Evolutionary conservation across 1,284 basidiomycete genomes (phyloP).

Genomic region (Trichosporon asahii): DNA sequence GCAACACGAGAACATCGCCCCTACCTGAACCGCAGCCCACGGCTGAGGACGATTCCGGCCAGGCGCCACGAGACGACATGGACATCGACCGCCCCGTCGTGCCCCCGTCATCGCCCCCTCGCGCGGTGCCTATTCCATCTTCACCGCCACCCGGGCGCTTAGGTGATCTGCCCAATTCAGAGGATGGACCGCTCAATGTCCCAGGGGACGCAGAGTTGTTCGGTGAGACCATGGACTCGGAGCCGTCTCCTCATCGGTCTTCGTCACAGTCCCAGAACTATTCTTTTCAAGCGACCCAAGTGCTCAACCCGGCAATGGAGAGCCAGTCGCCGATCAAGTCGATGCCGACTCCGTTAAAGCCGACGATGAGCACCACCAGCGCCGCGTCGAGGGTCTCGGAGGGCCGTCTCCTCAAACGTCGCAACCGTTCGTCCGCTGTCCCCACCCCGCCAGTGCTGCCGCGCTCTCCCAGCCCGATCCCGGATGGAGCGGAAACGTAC

Average conservation of each 20-base stretch:
- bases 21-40: neutral
- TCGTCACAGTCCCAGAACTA: neutral
- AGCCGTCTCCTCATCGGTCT: neutral
- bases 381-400: neutral
- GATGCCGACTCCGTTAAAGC: neutral
- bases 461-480: neutral
- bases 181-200: neutral
- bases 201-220: neutral
- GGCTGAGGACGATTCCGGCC: neutral
- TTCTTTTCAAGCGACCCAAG: neutral
- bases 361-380: neutral
- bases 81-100: neutral
- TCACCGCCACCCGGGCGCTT: neutral
- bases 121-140: neutral
- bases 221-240: slow-evolving; percentile 4
- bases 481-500: neutral
- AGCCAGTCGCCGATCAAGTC: neutral
- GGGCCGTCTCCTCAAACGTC: neutral
- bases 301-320: neutral
- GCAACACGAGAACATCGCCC: neutral
- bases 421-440: neutral
- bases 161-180: neutral
- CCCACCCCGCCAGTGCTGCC: neutral
- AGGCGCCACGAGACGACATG: neutral
- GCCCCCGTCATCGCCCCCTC: neutral